phyloP scores from a whole-genome alignment of 2,329 filamentous ascomycete genomes.

The Metarhizium robertsii region DNA sequence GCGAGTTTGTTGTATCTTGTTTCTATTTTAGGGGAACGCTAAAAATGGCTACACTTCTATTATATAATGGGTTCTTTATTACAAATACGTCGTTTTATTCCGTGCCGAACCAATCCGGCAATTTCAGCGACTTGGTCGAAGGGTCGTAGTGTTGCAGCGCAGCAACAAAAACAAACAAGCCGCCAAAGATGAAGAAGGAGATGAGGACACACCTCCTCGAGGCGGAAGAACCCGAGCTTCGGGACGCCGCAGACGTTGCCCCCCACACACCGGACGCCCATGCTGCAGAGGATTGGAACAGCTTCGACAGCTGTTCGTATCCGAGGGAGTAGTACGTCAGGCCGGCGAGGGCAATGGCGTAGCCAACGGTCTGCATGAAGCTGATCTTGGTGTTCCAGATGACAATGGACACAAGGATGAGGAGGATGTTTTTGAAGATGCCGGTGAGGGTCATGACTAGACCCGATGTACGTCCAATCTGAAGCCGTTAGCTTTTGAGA shows the following conservation, averaged over 20 bases:
- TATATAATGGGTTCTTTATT: not conserved
- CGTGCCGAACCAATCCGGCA: conserved; percentile 7
- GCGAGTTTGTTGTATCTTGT: too few relatives aligned
- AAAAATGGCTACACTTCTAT: not conserved
- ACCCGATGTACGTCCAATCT: conserved; percentile 85
- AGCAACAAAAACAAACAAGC: conserved; percentile 10
- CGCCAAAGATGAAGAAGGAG: conserved; percentile 5
- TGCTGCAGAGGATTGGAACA: conserved; percentile 11
- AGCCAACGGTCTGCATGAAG: conserved; percentile 65
- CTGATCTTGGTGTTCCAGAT: conserved; percentile 70
- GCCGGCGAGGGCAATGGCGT: conserved; percentile 55
- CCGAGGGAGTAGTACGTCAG: conserved; percentile 40
- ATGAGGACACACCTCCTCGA: conserved; percentile 10
- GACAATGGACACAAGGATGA: conserved; percentile 66
- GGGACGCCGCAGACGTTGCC: conserved; percentile 11
- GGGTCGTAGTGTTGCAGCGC: conserved; percentile 8
- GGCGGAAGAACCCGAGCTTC: not conserved
- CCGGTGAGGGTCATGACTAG: conserved; percentile 79
- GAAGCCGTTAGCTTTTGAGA: conserved; percentile 6
- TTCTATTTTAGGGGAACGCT: too few relatives aligned
- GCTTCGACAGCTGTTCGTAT: conserved; percentile 22
- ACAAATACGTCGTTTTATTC: conserved; percentile 1
- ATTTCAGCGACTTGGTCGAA: not conserved
- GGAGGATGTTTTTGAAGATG: conserved; percentile 80
- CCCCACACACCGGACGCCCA: conserved; percentile 16